Evolutionary conservation across 345 rosid genomes (phyloP).

Genomic region (Brassica juncea): DNA sequence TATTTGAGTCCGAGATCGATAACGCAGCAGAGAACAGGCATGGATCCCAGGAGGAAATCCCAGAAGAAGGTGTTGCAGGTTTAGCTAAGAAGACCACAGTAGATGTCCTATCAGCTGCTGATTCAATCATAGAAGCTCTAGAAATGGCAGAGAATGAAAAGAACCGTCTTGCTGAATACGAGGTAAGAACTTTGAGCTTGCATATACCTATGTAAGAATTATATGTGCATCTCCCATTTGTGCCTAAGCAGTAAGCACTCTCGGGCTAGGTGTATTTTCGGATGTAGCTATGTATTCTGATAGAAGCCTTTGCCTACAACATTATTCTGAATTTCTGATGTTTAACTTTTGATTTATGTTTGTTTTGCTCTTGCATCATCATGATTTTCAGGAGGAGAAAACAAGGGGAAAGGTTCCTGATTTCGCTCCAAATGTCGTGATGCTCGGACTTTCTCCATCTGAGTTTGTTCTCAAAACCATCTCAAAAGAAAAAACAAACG

Average conservation of each 20-base stretch:
- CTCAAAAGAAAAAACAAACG: constrained; percentile 73
- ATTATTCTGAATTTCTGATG: background rate
- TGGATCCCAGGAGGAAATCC: constrained; percentile 67
- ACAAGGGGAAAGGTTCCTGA: constrained; percentile 52
- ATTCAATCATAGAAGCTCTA: constrained; percentile 74
- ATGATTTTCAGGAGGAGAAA: constrained; percentile 67
- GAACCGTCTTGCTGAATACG: constrained; percentile 62
- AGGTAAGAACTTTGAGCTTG: constrained; percentile 46
- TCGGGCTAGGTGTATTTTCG: background rate
- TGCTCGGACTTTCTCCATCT: constrained; percentile 81
- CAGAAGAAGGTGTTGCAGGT: constrained; percentile 92
- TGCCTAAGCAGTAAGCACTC: background rate
- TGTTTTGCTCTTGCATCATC: constrained; percentile 2
- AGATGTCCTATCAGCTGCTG: constrained; percentile 78
- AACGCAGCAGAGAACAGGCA: constrained; percentile 62
- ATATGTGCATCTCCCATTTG: background rate
- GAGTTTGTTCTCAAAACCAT: constrained; percentile 72
- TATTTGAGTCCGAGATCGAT: constrained; percentile 87
- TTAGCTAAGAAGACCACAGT: constrained; percentile 82
- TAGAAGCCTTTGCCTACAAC: background rate
- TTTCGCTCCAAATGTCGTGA: constrained; percentile 64
- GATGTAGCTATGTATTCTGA: background rate
- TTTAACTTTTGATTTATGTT: background rate
- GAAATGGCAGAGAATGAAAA: constrained; percentile 75
- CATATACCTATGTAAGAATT: background rate